phyloP scores from a whole-genome alignment of 352 stramenopile genomes.

The Pythium brassicae region DNA sequence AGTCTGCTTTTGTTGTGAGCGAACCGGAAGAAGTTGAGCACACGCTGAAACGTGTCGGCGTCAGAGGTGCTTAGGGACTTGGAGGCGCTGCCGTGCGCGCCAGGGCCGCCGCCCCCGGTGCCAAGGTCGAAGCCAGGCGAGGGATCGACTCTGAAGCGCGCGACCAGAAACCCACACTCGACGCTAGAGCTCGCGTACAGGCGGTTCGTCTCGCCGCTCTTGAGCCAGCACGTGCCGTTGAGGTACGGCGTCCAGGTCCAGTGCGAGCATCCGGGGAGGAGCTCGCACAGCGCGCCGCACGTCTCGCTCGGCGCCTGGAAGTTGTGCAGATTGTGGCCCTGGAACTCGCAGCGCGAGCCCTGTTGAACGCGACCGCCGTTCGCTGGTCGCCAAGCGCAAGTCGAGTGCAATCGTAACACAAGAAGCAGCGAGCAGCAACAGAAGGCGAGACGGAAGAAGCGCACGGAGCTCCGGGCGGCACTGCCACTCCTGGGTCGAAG shows the following conservation, averaged over 20 bases:
- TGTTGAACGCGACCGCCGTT: conserved; percentile 24
- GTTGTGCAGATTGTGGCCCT: conserved; percentile 12
- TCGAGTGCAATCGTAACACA: background rate
- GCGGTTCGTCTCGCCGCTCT: conserved; percentile 12
- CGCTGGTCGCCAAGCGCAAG: conserved; percentile 16
- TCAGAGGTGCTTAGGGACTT: conserved; percentile 18
- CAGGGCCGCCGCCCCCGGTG: background rate
- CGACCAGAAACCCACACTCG: conserved; percentile 11
- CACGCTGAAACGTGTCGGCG: conserved; percentile 19
- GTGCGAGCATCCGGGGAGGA: conserved; percentile 25
- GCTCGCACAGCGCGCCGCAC: conserved; percentile 28
- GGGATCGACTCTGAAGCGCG: conserved; percentile 10
- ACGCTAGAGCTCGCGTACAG: conserved; percentile 2
- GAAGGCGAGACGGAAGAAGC: background rate
- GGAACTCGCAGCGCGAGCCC: conserved; percentile 30
- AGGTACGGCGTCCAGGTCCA: conserved; percentile 28
- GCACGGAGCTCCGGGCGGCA: too few relatives aligned
- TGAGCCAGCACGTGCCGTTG: conserved; percentile 29
- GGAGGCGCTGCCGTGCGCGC: background rate
- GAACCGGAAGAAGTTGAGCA: conserved; percentile 28
- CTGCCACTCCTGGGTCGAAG: too few relatives aligned
- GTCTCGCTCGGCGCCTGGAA: conserved; percentile 19
- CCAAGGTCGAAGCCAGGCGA: conserved; percentile 6
- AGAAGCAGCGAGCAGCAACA: background rate
- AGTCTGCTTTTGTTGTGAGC: conserved; percentile 17